These are phyloP conservation scores for Polyporus arcularius DNA, from an alignment of 768 basidiomycete genomes.

Conservation along the genomic window DNA sequence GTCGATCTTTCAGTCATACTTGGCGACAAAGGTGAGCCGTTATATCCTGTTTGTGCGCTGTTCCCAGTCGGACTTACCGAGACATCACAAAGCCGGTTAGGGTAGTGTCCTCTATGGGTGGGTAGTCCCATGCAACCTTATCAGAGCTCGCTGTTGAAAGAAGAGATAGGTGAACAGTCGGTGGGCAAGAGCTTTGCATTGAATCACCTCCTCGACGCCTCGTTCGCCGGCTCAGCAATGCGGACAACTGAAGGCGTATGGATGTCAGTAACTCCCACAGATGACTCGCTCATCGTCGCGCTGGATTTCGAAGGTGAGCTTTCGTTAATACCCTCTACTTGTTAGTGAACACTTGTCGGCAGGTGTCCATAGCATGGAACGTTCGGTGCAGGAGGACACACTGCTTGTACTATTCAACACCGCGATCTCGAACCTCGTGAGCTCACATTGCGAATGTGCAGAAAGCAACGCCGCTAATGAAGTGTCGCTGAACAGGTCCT, in stretches of 20 bases:
- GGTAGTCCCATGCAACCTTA: conserved; percentile 11
- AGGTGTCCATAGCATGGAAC: conserved; percentile 66
- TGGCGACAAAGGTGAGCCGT: conserved; percentile 51
- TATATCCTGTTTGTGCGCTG: not conserved
- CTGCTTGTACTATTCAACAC: conserved; percentile 66
- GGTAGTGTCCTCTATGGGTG: conserved; percentile 68
- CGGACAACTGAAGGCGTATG: conserved; percentile 66
- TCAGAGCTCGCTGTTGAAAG: not conserved
- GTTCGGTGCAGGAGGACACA: conserved; percentile 63
- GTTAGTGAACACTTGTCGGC: not conserved
- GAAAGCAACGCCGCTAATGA: not conserved
- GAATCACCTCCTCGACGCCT: conserved; percentile 63
- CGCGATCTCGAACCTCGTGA: conserved; percentile 62
- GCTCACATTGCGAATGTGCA: too few relatives aligned
- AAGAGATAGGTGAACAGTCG: conserved; percentile 52
- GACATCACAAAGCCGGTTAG: conserved; percentile 49
- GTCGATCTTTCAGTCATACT: conserved; percentile 61
- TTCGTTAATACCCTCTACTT: not conserved
- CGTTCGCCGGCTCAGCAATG: conserved; percentile 68
- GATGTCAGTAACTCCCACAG: conserved; percentile 67
- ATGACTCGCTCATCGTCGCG: conserved; percentile 53
- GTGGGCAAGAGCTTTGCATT: conserved; percentile 62
- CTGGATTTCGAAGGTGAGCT: conserved; percentile 62
- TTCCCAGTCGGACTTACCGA: too few relatives aligned
- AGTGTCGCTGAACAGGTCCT: conserved; percentile 44